Conservation (phyloP, 2,329 filamentous ascomycete genomes). For the Trichophyton benhamiae region DNA sequence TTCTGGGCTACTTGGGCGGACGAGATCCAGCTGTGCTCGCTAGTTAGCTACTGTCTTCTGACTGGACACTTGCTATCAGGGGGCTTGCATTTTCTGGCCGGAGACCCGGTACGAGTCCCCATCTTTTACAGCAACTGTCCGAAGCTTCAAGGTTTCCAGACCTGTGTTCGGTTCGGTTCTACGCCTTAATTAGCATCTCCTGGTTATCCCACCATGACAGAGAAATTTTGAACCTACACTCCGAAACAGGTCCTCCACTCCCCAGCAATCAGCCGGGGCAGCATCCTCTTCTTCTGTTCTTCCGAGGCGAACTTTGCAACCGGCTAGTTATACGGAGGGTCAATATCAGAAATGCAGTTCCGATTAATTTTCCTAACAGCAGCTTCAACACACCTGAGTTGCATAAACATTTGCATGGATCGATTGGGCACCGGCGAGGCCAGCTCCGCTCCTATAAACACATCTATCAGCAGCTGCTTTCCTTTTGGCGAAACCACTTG, state of each 20-base stretch:
- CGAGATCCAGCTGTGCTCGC: slow-evolving; percentile 53
- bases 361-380: background rate
- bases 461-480: background rate
- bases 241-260: slow-evolving; percentile 65
- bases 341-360: background rate
- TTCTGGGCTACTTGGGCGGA: slow-evolving; percentile 70
- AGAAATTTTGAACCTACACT: slow-evolving; percentile 34
- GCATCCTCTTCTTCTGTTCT: slow-evolving; percentile 50
- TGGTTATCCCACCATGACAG: slow-evolving; percentile 25
- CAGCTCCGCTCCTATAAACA: slow-evolving; percentile 48
- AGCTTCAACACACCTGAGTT: slow-evolving; percentile 45
- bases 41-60: background rate
- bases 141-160: slow-evolving; percentile 61
- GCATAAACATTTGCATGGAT: slow-evolving; percentile 45
- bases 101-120: slow-evolving; percentile 53
- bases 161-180: slow-evolving; percentile 68
- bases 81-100: slow-evolving; percentile 59
- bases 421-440: slow-evolving; percentile 55
- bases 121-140: slow-evolving; percentile 50
- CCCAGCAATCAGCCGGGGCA: slow-evolving; percentile 61
- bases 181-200: slow-evolving; percentile 50
- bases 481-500: no score
- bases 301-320: slow-evolving; percentile 59
- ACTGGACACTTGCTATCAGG: background rate
- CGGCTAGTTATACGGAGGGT: slow-evolving; percentile 24